These are phyloP conservation scores for Mycotypha africana DNA, from an alignment of 371 early-diverging fungal genomes.

Conservation along the genomic window DNA sequence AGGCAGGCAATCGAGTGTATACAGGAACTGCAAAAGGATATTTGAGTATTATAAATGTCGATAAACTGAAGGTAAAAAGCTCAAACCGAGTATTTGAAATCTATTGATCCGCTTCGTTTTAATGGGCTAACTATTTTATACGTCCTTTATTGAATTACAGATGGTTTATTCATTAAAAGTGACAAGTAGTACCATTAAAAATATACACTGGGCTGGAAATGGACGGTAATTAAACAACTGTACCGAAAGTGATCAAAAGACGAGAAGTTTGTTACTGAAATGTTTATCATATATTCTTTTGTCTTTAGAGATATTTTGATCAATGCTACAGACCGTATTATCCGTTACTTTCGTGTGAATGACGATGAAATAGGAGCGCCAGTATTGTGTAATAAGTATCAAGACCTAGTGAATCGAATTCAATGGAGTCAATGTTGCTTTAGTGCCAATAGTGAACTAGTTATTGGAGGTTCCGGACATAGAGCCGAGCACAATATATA, in stretches of 20 bases:
- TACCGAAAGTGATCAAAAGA: too few species aligned
- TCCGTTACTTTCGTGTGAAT: constrained; percentile 59
- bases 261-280: too few species aligned
- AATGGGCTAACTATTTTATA: too few species aligned
- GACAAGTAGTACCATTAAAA: constrained; percentile 54
- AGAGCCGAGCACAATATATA: constrained; percentile 87
- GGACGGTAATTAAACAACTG: constrained; percentile 27
- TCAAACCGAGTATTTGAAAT: too few species aligned
- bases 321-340: constrained; percentile 69
- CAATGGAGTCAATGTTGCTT: constrained; percentile 85
- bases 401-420: constrained; percentile 81
- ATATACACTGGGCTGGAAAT: constrained; percentile 55
- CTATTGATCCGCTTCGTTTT: too few species aligned
- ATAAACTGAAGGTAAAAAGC: constrained; percentile 42
- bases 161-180: constrained; percentile 36
- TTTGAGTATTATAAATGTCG: constrained; percentile 54
- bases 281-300: background rate
- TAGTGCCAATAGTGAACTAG: constrained; percentile 80
- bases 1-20: constrained; percentile 61
- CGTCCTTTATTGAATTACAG: constrained; percentile 15
- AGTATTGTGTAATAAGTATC: constrained; percentile 66
- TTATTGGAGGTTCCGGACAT: constrained; percentile 78
- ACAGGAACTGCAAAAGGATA: constrained; percentile 69
- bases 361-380: constrained; percentile 41
- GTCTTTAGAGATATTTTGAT: constrained; percentile 59